Evolutionary conservation across 1,284 basidiomycete species (phyloP), one percentile per base, ranked within the genome.

Genomic region (Sporisorium sorghi): DNA sequence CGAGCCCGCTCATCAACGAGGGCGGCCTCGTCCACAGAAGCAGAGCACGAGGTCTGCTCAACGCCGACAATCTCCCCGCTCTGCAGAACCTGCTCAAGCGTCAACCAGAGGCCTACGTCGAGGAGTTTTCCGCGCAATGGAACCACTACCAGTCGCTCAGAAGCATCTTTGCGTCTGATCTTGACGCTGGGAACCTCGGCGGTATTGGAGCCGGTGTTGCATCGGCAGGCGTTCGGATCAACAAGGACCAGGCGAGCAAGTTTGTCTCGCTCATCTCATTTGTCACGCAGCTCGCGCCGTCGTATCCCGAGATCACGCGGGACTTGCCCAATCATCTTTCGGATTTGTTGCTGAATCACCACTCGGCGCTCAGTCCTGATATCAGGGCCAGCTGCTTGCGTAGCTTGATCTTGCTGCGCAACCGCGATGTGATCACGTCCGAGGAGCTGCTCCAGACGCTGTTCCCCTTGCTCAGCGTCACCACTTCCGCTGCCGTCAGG

Each of bases 71-170:
- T 73, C 86, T 90, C 39, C 89, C 89, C 14, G 88, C 89, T 50
- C 85, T 99, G 19, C 97, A 99, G 85, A 98, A 98, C 84, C 88
- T 99, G 63, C 94, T 99, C 85, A 99, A 86, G 86, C 89, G 97
- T 59, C 94, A 97, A 83, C 93, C 96, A 2, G 86, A 88, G 8
- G 91, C 90, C 0, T 99, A 99, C 87, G 91, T 90, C 83, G 95
- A 98, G 77, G 97, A 99, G 81, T 99, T 99, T 82, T 85, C 94
- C n/a, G 93, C 95, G 73, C 97, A 99, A 88, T 98, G 94, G 92
- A 94, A 94, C 76, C 94, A 98, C 85, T 98, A 94, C 86, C 90
- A 92, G 78, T 92, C 91, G 63, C 90, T 93, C 61, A 89, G 93
- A 43, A 90, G 93, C 81, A 92, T 98, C 75, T 93, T 94, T 83